A percentile compares a stretch with the other conserved stretches of the same genome.
These are phyloP conservation scores for Eucalyptus erythrocorys DNA, from an alignment of 345 rosid species.

Conservation along the genomic window DNA sequence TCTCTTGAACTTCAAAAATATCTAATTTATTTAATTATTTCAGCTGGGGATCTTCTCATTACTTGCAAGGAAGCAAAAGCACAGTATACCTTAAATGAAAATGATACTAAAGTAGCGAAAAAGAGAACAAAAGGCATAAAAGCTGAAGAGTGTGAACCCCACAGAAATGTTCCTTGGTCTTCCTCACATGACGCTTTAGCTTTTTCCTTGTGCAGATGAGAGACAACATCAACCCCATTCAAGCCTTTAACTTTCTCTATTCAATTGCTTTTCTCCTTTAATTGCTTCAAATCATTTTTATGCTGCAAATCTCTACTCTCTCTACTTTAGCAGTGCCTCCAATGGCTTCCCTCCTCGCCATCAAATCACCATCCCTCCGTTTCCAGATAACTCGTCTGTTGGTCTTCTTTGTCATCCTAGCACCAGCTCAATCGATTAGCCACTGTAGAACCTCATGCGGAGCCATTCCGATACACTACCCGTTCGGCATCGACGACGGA, in stretches of 20 bases:
- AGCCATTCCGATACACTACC: conserved; percentile 52
- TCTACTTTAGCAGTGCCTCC: not conserved
- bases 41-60: not conserved
- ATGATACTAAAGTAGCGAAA: not conserved
- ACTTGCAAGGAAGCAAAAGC: not conserved
- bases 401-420: not conserved
- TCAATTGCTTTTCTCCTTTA: not conserved
- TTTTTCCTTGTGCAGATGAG: not conserved
- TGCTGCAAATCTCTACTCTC: not conserved
- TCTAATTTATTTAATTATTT: not conserved
- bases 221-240: not conserved
- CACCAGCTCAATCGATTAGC: conserved; percentile 19
- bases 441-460: conserved; percentile 72
- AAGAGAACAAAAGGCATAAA: not conserved
- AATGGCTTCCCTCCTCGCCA: conserved; percentile 5
- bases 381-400: not conserved
- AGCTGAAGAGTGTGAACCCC: not conserved
- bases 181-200: not conserved
- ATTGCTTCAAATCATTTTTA: not conserved
- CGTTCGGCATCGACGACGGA: conserved; percentile 76
- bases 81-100: not conserved
- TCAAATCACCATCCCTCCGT: not conserved
- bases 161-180: not conserved
- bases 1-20: not conserved
- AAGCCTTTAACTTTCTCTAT: not conserved